These are phyloP conservation scores for Penicillium sp. DNA, from an alignment of 2,329 filamentous ascomycete genomes.

Conservation along the genomic window DNA sequence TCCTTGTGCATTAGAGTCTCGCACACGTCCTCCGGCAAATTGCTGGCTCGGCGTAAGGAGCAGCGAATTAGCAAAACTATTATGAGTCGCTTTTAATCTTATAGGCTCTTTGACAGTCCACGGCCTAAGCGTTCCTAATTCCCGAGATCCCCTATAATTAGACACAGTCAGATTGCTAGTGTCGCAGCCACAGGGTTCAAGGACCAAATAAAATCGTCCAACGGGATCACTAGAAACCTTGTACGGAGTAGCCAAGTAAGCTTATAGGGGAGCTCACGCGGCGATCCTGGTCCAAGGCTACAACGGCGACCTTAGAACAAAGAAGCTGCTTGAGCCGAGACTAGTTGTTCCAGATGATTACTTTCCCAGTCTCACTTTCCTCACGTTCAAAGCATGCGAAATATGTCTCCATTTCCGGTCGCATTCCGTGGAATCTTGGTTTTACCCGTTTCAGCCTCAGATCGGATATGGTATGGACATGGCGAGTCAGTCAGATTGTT, in stretches of 20 bases:
- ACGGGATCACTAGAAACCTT: background rate
- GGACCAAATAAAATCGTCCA: background rate
- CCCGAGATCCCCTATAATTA: background rate
- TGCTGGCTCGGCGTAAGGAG: no score
- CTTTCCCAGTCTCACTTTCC: no score
- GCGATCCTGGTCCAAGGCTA: background rate
- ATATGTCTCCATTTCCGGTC: no score
- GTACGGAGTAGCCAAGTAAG: background rate
- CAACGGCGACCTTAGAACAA: background rate
- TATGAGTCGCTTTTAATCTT: no score
- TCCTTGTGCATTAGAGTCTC: background rate
- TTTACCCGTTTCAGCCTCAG: background rate
- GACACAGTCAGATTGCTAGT: slow-evolving; percentile 4
- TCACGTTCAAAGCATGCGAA: no score
- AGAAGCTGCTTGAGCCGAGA: background rate
- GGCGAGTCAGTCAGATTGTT: background rate
- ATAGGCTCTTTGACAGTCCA: no score
- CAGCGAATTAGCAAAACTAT: no score
- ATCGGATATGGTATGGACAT: background rate
- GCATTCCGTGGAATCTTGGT: no score
- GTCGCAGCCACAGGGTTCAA: slow-evolving; percentile 1
- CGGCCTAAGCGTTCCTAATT: background rate
- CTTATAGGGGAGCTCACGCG: background rate
- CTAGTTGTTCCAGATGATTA: background rate
- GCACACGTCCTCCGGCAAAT: background rate